Evolutionary conservation across 78 protist species (phyloP).

Genomic region (Dictyostelium purpureum): DNA sequence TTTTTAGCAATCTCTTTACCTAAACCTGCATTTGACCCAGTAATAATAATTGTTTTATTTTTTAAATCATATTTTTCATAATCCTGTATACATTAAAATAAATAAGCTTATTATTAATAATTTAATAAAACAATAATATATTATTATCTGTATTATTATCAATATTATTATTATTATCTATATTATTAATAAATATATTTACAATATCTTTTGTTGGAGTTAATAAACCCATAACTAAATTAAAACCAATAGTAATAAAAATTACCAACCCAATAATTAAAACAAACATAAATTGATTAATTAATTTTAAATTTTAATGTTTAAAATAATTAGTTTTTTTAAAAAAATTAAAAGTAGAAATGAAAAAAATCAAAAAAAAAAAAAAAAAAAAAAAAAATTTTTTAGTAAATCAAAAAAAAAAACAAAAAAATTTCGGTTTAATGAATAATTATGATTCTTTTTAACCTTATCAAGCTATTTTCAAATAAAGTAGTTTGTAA

Average conservation of each 20-base stretch:
- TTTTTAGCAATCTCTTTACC: constrained; percentile 69
- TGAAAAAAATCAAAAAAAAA: no score
- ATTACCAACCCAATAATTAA: not conserved
- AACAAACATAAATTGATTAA: no score
- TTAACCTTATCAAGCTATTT: no score
- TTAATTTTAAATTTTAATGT: no score
- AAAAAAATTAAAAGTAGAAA: no score
- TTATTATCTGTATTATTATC: not conserved
- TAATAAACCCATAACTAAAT: not conserved
- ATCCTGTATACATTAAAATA: not conserved
- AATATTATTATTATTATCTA: not conserved
- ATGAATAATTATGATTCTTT: no score
- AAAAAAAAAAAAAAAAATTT: no score
- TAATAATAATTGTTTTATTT: constrained; percentile 32
- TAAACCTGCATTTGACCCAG: constrained; percentile 77
- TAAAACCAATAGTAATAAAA: not conserved
- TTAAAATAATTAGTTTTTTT: no score
- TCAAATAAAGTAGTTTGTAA: no score
- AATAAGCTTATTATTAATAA: no score
- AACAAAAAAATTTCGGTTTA: no score
- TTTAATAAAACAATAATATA: not conserved
- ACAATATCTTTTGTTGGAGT: constrained; percentile 14
- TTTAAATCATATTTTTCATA: constrained; percentile 31
- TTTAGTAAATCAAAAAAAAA: no score
- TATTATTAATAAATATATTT: not conserved